These are phyloP conservation scores for Lepiota brunneoincarnata DNA, from an alignment of 768 basidiomycete species.

Conservation along the genomic window DNA sequence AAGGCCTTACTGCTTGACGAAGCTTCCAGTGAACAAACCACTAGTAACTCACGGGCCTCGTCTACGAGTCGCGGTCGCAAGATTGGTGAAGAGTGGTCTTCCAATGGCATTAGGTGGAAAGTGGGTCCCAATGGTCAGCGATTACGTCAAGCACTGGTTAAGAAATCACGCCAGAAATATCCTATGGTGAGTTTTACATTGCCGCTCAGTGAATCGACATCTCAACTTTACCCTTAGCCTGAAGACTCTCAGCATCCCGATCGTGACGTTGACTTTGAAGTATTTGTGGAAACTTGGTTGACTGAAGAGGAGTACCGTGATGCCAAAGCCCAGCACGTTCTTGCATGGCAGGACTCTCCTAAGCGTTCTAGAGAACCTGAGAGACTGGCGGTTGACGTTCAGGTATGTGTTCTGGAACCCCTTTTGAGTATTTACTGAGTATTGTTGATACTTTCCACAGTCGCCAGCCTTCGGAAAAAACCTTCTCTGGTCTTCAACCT, in stretches of 20 bases:
- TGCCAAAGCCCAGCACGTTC: slow-evolving; percentile 55
- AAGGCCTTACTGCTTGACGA: slow-evolving; percentile 32
- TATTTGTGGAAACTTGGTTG: slow-evolving; percentile 79
- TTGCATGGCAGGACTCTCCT: slow-evolving; percentile 70
- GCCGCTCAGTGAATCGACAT: background rate
- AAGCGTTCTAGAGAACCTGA: slow-evolving; percentile 41
- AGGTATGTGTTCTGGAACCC: slow-evolving; percentile 22
- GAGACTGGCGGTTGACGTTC: slow-evolving; percentile 35
- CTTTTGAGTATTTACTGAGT: slow-evolving; percentile 1
- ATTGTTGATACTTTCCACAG: slow-evolving; percentile 9
- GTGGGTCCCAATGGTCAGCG: slow-evolving; percentile 69
- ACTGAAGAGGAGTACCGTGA: slow-evolving; percentile 69
- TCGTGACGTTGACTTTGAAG: slow-evolving; percentile 60
- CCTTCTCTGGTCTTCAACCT: slow-evolving; percentile 65
- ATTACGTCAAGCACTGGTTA: slow-evolving; percentile 67
- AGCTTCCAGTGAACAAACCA: slow-evolving; percentile 41
- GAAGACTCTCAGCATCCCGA: slow-evolving; percentile 79
- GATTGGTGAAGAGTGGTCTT: slow-evolving; percentile 78
- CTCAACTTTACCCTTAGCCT: slow-evolving; percentile 43
- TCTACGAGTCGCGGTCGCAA: slow-evolving; percentile 53
- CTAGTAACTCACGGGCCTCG: slow-evolving; percentile 47
- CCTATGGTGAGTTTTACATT: slow-evolving; percentile 55
- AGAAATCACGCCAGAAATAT: slow-evolving; percentile 67
- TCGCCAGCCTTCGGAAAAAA: slow-evolving; percentile 49
- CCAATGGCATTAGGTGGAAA: slow-evolving; percentile 67